A percentile compares a stretch with the other conserved stretches of the same genome.
Evolutionary conservation across 2,329 filamentous ascomycete species (phyloP).

Genomic region (Fusarium proliferatum): DNA sequence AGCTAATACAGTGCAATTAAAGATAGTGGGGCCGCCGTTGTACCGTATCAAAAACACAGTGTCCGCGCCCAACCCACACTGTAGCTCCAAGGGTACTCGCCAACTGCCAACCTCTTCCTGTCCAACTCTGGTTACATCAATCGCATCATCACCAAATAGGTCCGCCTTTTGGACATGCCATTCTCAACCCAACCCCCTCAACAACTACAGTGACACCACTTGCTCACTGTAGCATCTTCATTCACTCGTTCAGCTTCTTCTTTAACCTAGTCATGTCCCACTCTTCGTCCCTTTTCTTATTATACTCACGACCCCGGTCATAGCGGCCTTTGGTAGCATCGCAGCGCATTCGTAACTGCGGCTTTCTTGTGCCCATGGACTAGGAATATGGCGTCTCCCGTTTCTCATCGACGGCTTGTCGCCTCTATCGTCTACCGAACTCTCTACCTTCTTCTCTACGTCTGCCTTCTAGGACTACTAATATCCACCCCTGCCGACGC

Average conservation of each 20-base stretch:
- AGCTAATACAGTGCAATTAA: slow-evolving; percentile 20
- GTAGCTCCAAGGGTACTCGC: slow-evolving; percentile 13
- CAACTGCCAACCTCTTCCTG: slow-evolving; percentile 33
- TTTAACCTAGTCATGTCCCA: slow-evolving; percentile 46
- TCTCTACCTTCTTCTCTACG: slow-evolving; percentile 79
- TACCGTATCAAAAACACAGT: slow-evolving; percentile 12
- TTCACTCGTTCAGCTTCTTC: slow-evolving; percentile 32
- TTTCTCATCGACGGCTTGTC: slow-evolving; percentile 63
- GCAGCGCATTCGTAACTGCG: slow-evolving; percentile 9
- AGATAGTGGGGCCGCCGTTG: slow-evolving; percentile 3
- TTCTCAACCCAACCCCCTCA: slow-evolving; percentile 37
- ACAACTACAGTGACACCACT: slow-evolving; percentile 31
- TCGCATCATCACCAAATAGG: slow-evolving; percentile 21
- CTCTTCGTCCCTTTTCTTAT: slow-evolving; percentile 20
- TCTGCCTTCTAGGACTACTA: slow-evolving; percentile 78
- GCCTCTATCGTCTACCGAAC: slow-evolving; percentile 85
- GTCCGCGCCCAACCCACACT: neutral
- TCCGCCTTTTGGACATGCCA: slow-evolving; percentile 38
- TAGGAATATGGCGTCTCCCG: slow-evolving; percentile 46
- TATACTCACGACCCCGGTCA: slow-evolving; percentile 25
- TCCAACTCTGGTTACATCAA: slow-evolving; percentile 25
- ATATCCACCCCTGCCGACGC: slow-evolving; percentile 84
- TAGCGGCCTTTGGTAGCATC: slow-evolving; percentile 11
- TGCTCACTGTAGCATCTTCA: slow-evolving; percentile 8
- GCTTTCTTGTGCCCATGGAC: slow-evolving; percentile 14